phyloP scores from a whole-genome alignment of 179 eudicot genomes.

The Vitellaria paradoxa region DNA sequence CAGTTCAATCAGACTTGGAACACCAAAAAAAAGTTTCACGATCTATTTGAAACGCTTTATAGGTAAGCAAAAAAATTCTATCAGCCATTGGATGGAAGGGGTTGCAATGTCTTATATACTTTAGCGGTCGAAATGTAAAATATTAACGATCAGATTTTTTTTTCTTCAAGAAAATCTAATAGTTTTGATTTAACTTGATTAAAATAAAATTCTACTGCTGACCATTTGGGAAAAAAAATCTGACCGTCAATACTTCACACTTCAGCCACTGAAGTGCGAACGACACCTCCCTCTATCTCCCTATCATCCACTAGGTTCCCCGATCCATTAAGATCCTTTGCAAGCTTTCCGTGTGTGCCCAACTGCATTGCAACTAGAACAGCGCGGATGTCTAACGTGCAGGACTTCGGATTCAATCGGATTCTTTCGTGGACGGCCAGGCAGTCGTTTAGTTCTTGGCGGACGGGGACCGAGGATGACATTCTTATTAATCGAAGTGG shows the following conservation, averaged over 20 bases:
- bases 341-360: constrained; percentile 16
- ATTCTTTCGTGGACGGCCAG: constrained; percentile 16
- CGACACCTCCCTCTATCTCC: neutral
- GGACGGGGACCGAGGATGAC: constrained; percentile 3
- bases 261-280: too few species aligned
- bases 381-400: neutral
- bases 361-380: constrained; percentile 12
- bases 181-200: too few species aligned
- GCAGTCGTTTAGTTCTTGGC: constrained; percentile 7
- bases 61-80: neutral
- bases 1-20: neutral
- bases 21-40: neutral
- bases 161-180: too few species aligned
- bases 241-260: too few species aligned
- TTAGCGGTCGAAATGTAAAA: neutral
- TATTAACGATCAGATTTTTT: too few species aligned
- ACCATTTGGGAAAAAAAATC: too few species aligned
- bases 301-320: neutral
- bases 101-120: too few species aligned
- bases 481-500: neutral
- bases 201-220: too few species aligned
- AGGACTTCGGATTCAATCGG: neutral
- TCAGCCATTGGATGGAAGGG: neutral
- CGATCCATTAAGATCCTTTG: neutral
- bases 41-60: neutral